A percentile compares a stretch with the other conserved stretches of the same genome.
Conservation (phyloP, 2,329 filamentous ascomycete genomes). For the Monilinia fructicola region DNA sequence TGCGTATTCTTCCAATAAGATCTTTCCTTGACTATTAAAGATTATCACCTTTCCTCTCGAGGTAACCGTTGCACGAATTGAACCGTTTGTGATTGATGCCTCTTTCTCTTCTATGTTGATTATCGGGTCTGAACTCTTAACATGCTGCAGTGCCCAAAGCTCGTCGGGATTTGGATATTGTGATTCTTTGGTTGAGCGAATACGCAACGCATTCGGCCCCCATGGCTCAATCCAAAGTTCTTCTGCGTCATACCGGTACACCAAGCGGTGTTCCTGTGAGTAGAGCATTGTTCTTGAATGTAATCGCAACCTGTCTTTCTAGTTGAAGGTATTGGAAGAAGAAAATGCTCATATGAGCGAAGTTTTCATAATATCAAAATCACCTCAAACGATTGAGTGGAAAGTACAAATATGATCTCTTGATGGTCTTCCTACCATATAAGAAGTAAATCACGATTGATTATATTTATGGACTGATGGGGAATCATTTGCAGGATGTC, state of each 20-base stretch:
- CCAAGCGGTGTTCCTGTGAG: conserved; percentile 34
- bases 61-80: conserved; percentile 49
- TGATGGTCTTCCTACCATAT: neutral
- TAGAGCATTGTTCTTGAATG: conserved; percentile 30
- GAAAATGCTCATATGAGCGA: neutral
- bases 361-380: neutral
- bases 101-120: conserved; percentile 21
- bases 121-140: neutral
- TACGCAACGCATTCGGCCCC: conserved; percentile 49
- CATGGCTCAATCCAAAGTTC: conserved; percentile 50
- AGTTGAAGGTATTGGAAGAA: no score
- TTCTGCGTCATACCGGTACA: conserved; percentile 46
- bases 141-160: conserved; percentile 44
- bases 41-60: conserved; percentile 50
- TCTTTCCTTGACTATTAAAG: conserved; percentile 44
- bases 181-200: conserved; percentile 47
- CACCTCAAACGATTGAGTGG: neutral
- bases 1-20: conserved; percentile 52
- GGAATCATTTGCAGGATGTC: neutral
- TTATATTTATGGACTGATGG: neutral
- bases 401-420: no score
- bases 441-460: neutral
- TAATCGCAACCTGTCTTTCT: neutral
- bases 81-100: conserved; percentile 48
- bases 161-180: conserved; percentile 43